A percentile compares a stretch with the other conserved stretches of the same genome.
Conservation (phyloP, 2,329 filamentous ascomycete genomes). For the Talaromyces pinophilus region DNA sequence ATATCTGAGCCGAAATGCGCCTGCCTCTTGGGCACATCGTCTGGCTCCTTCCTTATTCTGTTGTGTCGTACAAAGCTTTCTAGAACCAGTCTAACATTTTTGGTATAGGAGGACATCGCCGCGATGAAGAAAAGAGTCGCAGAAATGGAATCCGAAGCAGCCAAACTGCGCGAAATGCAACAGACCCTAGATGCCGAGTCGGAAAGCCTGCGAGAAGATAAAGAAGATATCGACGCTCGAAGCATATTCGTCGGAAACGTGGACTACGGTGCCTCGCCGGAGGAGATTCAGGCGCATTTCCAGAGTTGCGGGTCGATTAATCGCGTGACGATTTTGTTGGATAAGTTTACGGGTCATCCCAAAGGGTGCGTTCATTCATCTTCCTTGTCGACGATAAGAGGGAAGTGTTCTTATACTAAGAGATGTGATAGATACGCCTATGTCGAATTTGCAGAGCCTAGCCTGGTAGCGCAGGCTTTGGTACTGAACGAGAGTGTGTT, state of each 20-base stretch:
- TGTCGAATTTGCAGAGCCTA: slow-evolving; percentile 95
- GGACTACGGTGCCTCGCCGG: slow-evolving; percentile 93
- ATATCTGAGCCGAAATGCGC: background rate
- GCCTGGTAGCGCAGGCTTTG: slow-evolving; percentile 85
- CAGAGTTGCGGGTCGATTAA: slow-evolving; percentile 97
- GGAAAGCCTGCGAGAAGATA: slow-evolving; percentile 82
- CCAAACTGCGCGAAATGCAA: slow-evolving; percentile 85
- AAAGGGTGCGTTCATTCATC: slow-evolving; percentile 72
- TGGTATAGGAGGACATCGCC: slow-evolving; percentile 69
- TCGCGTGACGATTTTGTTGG: slow-evolving; percentile 91
- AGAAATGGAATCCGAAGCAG: slow-evolving; percentile 88
- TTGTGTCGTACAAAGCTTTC: background rate
- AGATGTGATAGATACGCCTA: slow-evolving; percentile 78
- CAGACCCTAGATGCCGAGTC: slow-evolving; percentile 80
- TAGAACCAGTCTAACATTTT: background rate
- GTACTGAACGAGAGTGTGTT: slow-evolving; percentile 96
- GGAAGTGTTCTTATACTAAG: slow-evolving; percentile 24
- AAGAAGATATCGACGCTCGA: slow-evolving; percentile 90
- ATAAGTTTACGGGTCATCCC: slow-evolving; percentile 99
- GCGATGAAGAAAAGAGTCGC: slow-evolving; percentile 85
- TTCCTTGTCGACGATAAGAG: slow-evolving; percentile 22
- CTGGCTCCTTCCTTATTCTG: background rate
- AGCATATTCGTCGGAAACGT: slow-evolving; percentile 99
- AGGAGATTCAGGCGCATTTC: slow-evolving; percentile 98
- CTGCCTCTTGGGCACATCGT: background rate